A percentile compares a stretch with the other conserved stretches of the same genome.
phyloP scores from a whole-genome alignment of 352 stramenopile genomes.

The Phytophthora pseudosyringae region DNA sequence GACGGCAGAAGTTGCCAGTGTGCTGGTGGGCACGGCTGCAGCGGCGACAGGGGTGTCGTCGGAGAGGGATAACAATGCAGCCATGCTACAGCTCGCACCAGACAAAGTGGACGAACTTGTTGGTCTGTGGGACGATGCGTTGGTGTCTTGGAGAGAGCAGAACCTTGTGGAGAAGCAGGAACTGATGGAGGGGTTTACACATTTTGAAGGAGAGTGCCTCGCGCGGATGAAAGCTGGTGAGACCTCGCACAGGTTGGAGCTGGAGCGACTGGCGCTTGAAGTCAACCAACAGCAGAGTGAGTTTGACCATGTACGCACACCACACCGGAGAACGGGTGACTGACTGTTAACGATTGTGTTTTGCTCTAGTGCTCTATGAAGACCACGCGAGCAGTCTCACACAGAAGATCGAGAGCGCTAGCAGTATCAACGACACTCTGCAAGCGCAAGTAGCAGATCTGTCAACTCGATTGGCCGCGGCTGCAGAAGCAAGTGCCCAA shows the following conservation, averaged over 20 bases:
- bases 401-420: constrained; percentile 8
- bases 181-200: constrained; percentile 19
- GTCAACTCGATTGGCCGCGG: constrained; percentile 1
- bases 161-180: constrained; percentile 25
- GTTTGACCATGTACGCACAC: background rate
- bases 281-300: constrained; percentile 28
- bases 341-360: constrained; percentile 1
- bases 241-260: constrained; percentile 18
- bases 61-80: constrained; percentile 31
- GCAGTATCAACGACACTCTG: constrained; percentile 6
- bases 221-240: constrained; percentile 30
- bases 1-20: constrained; percentile 8
- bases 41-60: constrained; percentile 22
- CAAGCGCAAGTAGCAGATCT: constrained; percentile 16
- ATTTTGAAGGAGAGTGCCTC: constrained; percentile 43
- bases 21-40: constrained; percentile 17
- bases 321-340: background rate
- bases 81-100: constrained; percentile 11
- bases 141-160: constrained; percentile 45
- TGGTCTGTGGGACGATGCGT: constrained; percentile 36
- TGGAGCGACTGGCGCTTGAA: constrained; percentile 20
- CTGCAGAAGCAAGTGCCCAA: constrained; percentile 1
- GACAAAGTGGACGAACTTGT: constrained; percentile 34
- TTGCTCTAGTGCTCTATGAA: constrained; percentile 24
- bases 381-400: constrained; percentile 20